Conservation (phyloP, 352 stramenopile genomes). For the Phytophthora agathidicida region DNA sequence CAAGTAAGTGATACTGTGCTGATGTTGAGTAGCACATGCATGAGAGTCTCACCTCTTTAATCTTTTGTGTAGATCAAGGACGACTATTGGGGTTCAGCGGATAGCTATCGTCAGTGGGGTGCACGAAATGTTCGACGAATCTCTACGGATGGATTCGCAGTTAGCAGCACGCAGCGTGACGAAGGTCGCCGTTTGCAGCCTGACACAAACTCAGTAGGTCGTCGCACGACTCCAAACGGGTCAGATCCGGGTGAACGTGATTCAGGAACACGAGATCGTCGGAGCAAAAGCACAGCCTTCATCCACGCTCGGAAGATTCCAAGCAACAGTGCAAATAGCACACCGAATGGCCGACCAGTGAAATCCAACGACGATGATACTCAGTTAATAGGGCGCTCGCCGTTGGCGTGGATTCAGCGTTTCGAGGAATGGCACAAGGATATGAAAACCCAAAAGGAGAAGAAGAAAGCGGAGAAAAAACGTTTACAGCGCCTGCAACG, state of each 20-base stretch:
- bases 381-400: constrained; percentile 55
- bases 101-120: constrained; percentile 68
- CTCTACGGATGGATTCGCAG: constrained; percentile 29
- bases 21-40: neutral
- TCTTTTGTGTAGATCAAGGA: constrained; percentile 34
- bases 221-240: constrained; percentile 6
- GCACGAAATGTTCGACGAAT: constrained; percentile 53
- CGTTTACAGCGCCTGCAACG: constrained; percentile 54
- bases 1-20: constrained; percentile 30
- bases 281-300: constrained; percentile 78
- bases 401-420: constrained; percentile 78
- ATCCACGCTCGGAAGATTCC: constrained; percentile 44
- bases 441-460: constrained; percentile 79
- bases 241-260: constrained; percentile 23
- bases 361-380: constrained; percentile 45
- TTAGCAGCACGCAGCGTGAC: constrained; percentile 34
- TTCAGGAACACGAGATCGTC: constrained; percentile 40
- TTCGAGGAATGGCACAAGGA: constrained; percentile 86
- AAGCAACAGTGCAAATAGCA: constrained; percentile 26
- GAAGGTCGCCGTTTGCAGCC: constrained; percentile 49
- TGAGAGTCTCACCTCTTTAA: neutral
- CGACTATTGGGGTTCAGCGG: constrained; percentile 72
- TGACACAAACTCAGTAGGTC: constrained; percentile 33
- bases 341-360: constrained; percentile 4
- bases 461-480: constrained; percentile 76